Percentiles rank a stretch among this genome's conserved stretches.
These are phyloP conservation scores for Funneliformis geosporum DNA, from an alignment of 192 early-diverging fungal genomes.

Conservation along the genomic window DNA sequence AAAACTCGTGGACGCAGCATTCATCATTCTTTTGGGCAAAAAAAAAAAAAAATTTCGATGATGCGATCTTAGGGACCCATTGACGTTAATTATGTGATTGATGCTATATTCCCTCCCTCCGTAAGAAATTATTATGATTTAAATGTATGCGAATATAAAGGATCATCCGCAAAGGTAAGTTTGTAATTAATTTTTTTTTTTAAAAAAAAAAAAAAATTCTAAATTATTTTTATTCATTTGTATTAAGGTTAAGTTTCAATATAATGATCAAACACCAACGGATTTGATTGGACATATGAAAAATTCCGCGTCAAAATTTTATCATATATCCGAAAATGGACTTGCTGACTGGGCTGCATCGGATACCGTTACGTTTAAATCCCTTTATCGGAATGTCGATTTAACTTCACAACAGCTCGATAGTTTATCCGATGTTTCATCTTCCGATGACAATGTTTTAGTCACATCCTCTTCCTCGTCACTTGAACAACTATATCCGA, in stretches of 20 bases:
- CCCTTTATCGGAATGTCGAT: background rate
- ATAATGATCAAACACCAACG: background rate
- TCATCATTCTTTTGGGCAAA: too few relatives aligned
- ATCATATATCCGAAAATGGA: background rate
- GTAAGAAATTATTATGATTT: background rate
- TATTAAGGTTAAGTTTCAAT: conserved; percentile 11
- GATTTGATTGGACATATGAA: background rate
- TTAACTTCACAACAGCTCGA: background rate
- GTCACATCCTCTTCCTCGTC: background rate
- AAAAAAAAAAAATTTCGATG: too few relatives aligned
- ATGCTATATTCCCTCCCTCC: background rate
- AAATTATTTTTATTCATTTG: background rate
- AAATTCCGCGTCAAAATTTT: background rate
- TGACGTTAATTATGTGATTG: background rate
- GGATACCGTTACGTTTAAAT: background rate
- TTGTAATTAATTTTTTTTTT: background rate
- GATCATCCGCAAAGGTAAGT: background rate
- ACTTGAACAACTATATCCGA: background rate
- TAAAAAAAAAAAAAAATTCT: background rate
- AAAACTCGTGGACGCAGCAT: too few relatives aligned
- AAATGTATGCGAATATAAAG: background rate
- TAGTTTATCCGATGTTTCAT: background rate
- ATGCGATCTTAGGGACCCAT: conserved; percentile 4
- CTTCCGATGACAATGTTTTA: background rate
- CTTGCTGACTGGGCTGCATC: background rate